Conservation (phyloP, 495 filamentous ascomycete genomes). For the Neurospora sp. region DNA sequence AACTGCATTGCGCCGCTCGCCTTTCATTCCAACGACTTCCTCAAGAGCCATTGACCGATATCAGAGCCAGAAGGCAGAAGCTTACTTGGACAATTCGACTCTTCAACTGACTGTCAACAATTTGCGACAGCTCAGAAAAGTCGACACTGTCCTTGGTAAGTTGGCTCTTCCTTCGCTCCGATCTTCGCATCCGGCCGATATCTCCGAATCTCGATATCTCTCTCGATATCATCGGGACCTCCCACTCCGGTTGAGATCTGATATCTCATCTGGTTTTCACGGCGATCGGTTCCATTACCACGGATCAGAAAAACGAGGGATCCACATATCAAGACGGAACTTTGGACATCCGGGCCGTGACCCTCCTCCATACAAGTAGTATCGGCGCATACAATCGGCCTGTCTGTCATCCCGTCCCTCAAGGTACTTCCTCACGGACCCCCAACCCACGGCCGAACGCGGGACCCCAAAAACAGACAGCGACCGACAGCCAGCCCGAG, state of each 20-base stretch:
- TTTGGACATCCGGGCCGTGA: neutral
- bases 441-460: neutral
- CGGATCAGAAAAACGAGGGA: neutral
- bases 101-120: neutral
- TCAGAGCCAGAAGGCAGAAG: neutral
- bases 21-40: neutral
- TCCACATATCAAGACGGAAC: neutral
- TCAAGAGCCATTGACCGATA: neutral
- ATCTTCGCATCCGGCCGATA: neutral
- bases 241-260: neutral
- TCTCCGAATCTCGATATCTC: neutral
- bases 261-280: neutral
- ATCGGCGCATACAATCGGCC: neutral
- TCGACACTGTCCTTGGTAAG: neutral
- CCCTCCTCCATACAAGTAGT: neutral
- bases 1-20: neutral
- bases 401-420: neutral
- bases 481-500: neutral
- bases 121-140: neutral
- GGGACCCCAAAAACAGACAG: neutral
- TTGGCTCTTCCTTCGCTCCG: neutral
- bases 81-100: neutral
- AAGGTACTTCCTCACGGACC: neutral
- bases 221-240: neutral
- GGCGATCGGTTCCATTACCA: neutral